Base-by-base conservation (phyloP, 2,329 filamentous ascomycete genomes). In the Xylaria hypoxylon region DNA sequence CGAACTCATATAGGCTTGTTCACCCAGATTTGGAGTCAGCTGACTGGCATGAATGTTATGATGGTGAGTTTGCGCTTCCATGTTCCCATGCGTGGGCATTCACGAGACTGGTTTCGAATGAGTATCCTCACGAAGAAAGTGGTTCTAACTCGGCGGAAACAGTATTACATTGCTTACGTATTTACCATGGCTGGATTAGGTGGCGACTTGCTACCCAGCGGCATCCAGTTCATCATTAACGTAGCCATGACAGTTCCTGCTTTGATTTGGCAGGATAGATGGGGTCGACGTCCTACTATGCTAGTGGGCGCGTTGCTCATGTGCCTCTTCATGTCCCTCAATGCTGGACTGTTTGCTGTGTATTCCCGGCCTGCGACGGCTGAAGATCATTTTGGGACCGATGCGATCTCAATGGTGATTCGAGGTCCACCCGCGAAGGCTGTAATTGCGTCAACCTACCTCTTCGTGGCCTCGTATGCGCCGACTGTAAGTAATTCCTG, bases 171-270 rank as follows among this genome's bases (percentile, higher is more conserved):
- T 69, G 84, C 83, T 53, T 92, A 91, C 70, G 86, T 92, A 65
- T 92, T 92, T 77, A 83, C 83, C 11, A 93, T 93, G 90, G 89
- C 90, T 17, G 90, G 90, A 10, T 81, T 90, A n/a, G 80, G 78
- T 1, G 85, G 87, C 71, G 84, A 83, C 59, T 83, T 93, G 8
- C 78, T 92, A 50, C 85, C 90, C 7, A 90, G 88, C 19, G 88
- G 86, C 10, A 92, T 92, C 68, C 88, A 92, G 74, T 92, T 92
- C 76, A 84, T 94, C 72, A 92, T 95, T 82, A 94, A 94, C 77
- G 92, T 95, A 1, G 67, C 89, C 59, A 92, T 93, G 89, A 95
- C 92, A 0, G 77, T 94, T 2, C 90, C 91, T 0, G 92, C 92
- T 1, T 84, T 95, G 26, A 79, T 94, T 63, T 94, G 83, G 81